A percentile compares a stretch with the other conserved stretches of the same genome.
These are phyloP conservation scores for Lanmaoa rubissima DNA, from an alignment of 768 basidiomycete species.

Conservation along the genomic window DNA sequence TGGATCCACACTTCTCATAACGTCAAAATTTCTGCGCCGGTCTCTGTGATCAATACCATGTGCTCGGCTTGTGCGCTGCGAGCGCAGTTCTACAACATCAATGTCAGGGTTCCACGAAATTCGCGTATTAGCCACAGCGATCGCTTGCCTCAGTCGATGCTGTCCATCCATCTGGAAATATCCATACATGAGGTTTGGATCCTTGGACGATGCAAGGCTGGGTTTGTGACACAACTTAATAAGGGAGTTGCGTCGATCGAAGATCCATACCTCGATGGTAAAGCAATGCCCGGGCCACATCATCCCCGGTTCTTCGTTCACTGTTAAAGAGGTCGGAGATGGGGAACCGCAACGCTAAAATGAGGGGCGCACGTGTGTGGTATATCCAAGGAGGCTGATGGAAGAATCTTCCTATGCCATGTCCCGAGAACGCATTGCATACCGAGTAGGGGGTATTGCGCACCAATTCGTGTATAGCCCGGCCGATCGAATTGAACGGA, in stretches of 20 bases:
- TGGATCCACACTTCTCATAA: slow-evolving; percentile 17
- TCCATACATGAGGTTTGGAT: slow-evolving; percentile 59
- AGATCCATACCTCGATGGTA: slow-evolving; percentile 73
- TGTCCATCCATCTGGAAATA: slow-evolving; percentile 93
- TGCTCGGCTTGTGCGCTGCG: slow-evolving; percentile 87
- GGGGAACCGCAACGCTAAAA: neutral
- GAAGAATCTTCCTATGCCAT: slow-evolving; percentile 82
- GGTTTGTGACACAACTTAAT: neutral
- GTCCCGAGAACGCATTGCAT: slow-evolving; percentile 74
- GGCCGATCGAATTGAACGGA: slow-evolving; percentile 69
- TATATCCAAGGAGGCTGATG: slow-evolving; percentile 83
- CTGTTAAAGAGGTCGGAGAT: slow-evolving; percentile 37
- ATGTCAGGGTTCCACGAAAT: neutral
- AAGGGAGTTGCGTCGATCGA: neutral
- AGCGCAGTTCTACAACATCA: slow-evolving; percentile 60
- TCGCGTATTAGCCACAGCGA: neutral
- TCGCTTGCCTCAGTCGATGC: slow-evolving; percentile 75
- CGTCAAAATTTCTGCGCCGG: slow-evolving; percentile 79
- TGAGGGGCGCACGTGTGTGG: slow-evolving; percentile 56
- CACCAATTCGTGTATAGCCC: slow-evolving; percentile 58
- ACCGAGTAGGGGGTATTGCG: slow-evolving; percentile 48
- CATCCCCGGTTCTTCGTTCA: slow-evolving; percentile 75
- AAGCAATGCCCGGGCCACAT: slow-evolving; percentile 90
- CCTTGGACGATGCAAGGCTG: slow-evolving; percentile 83
- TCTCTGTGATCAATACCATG: slow-evolving; percentile 80